Evolutionary conservation across 495 filamentous ascomycete genomes (phyloP).

Genomic region (Trichoderma reesei): DNA sequence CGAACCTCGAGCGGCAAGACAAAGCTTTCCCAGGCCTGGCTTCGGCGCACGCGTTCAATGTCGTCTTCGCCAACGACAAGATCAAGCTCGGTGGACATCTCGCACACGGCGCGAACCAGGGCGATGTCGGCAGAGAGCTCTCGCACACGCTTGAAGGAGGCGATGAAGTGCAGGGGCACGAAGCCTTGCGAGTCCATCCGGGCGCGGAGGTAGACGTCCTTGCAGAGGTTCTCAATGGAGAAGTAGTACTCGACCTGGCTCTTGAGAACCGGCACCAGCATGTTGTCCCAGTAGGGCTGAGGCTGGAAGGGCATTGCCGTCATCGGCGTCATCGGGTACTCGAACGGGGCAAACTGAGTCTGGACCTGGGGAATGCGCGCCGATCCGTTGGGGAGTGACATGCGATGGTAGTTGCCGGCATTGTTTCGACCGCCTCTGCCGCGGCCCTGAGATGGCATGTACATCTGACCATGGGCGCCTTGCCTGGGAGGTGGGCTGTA

Average conservation of each 20-base stretch:
- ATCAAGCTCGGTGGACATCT: constrained; percentile 60
- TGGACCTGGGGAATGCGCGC: constrained; percentile 7
- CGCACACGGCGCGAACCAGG: constrained; percentile 62
- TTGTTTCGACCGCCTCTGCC: constrained; percentile 10
- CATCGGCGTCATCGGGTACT: constrained; percentile 3
- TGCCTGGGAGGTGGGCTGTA: constrained; percentile 11
- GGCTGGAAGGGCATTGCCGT: constrained; percentile 9
- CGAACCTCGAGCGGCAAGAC: constrained; percentile 52
- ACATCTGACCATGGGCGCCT: constrained; percentile 8
- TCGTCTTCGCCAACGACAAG: constrained; percentile 60
- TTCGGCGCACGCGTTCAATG: constrained; percentile 66
- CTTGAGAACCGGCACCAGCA: constrained; percentile 17
- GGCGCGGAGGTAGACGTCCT: constrained; percentile 78
- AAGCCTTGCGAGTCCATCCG: constrained; percentile 94
- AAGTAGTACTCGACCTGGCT: constrained; percentile 93
- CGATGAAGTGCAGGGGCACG: constrained; percentile 67
- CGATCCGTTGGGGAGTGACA: constrained; percentile 9
- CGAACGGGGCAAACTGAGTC: constrained; percentile 7
- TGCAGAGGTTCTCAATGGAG: constrained; percentile 91
- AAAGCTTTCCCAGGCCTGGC: constrained; percentile 73
- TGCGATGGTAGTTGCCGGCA: constrained; percentile 11
- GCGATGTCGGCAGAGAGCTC: constrained; percentile 59
- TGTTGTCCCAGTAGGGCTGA: constrained; percentile 17
- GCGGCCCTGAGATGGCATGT: constrained; percentile 2
- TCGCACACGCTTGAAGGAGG: constrained; percentile 76